Conservation (phyloP, 306 rosid genomes). For the Acacia melanoxylon region DNA sequence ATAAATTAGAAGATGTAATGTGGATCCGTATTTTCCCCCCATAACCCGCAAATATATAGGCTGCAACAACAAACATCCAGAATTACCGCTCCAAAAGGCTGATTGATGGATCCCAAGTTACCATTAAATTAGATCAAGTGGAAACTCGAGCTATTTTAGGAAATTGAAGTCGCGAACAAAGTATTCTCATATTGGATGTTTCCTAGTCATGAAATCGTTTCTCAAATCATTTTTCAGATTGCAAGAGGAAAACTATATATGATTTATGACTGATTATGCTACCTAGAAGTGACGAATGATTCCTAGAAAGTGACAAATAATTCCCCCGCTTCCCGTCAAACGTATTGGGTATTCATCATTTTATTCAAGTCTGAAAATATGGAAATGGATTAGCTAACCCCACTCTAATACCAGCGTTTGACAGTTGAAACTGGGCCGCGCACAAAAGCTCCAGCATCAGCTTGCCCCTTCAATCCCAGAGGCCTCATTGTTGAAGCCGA, state of each 20-base stretch:
- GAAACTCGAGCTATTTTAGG: neutral
- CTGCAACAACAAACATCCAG: neutral
- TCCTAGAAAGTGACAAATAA: too few relatives aligned
- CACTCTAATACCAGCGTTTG: too few relatives aligned
- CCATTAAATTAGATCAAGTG: neutral
- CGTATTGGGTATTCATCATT: too few relatives aligned
- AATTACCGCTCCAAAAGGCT: neutral
- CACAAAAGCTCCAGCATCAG: too few relatives aligned
- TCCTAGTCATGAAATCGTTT: neutral
- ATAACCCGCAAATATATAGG: slow-evolving; percentile 43
- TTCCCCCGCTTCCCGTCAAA: too few relatives aligned
- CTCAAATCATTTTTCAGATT: neutral
- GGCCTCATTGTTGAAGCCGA: neutral
- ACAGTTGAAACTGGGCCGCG: too few relatives aligned
- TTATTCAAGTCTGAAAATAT: too few relatives aligned
- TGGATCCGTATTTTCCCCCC: too few relatives aligned
- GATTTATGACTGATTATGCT: neutral
- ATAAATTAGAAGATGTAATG: too few relatives aligned
- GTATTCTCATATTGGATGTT: neutral
- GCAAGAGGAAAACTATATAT: neutral
- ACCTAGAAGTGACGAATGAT: neutral
- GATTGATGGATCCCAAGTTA: neutral
- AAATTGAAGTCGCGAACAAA: neutral
- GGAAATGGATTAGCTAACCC: too few relatives aligned
- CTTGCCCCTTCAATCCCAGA: too few relatives aligned